Percentiles rank a stretch among this genome's conserved stretches.
These are phyloP conservation scores for Nephromyces sp. DNA, from an alignment of 169 alveolate genomes.

Conservation along the genomic window DNA sequence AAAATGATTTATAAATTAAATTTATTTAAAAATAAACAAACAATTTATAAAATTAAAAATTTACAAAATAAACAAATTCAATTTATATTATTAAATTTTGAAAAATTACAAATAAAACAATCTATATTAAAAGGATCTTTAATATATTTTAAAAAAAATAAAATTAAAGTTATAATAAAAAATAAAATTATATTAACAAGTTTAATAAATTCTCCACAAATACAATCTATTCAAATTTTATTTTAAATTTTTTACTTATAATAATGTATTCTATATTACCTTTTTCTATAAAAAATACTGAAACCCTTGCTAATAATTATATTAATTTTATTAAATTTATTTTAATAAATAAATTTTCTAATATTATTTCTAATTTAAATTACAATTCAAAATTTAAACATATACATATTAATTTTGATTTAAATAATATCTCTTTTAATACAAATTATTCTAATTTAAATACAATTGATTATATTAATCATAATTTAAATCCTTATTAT, in stretches of 20 bases:
- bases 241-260: constrained; percentile 1
- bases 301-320: not conserved
- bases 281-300: constrained; percentile 9
- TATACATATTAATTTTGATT: not conserved
- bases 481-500: not conserved
- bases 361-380: not conserved
- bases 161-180: constrained; percentile 2
- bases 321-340: constrained; percentile 3
- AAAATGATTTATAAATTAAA: not conserved
- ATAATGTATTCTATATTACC: not conserved
- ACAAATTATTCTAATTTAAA: not conserved
- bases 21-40: not conserved
- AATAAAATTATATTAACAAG: not conserved
- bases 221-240: constrained; percentile 1
- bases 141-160: not conserved
- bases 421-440: not conserved
- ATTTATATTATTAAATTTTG: not conserved
- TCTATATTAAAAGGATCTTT: not conserved
- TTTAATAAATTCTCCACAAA: constrained; percentile 1
- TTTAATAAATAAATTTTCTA: not conserved
- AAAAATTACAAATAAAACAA: not conserved
- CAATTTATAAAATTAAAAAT: not conserved
- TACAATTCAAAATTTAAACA: not conserved
- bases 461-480: not conserved
- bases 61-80: not conserved